Percentiles rank a stretch among this genome's conserved stretches.
Evolutionary conservation across 2,329 filamentous ascomycete genomes (phyloP).

Genomic region (Pseudogymnoascus sp.): DNA sequence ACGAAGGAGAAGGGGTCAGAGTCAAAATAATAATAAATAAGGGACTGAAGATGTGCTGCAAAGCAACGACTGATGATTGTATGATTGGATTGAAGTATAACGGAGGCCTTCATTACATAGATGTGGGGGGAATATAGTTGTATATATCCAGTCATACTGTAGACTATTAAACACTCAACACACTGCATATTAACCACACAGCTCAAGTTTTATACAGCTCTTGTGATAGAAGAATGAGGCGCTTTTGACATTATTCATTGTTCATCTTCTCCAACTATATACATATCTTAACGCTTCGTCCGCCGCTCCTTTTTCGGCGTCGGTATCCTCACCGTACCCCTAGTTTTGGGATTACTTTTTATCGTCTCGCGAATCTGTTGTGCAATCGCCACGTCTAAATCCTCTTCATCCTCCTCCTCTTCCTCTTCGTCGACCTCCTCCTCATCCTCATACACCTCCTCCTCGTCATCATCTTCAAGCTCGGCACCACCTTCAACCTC

Average conservation of each 20-base stretch:
- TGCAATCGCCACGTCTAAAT: constrained; percentile 20
- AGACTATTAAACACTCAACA: constrained; percentile 5
- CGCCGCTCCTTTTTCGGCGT: constrained; percentile 26
- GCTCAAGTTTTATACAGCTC: background rate
- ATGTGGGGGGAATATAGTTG: constrained; percentile 3
- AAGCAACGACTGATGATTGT: background rate
- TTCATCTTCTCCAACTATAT: constrained; percentile 1
- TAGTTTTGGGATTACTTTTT: constrained; percentile 17
- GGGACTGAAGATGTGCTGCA: background rate
- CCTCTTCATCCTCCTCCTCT: constrained; percentile 20
- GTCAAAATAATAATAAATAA: background rate
- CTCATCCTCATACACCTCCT: constrained; percentile 35
- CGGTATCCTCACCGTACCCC: constrained; percentile 14
- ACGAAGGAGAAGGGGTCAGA: background rate
- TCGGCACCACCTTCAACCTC: constrained; percentile 24
- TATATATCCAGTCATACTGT: constrained; percentile 5
- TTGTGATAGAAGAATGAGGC: background rate
- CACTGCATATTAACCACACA: background rate
- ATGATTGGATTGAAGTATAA: constrained; percentile 4
- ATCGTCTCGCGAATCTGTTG: constrained; percentile 26
- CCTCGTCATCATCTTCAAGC: constrained; percentile 29
- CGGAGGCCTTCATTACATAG: background rate
- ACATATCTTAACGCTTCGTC: constrained; percentile 17
- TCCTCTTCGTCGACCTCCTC: constrained; percentile 27
- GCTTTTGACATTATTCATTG: constrained; percentile 8